Percentiles rank a stretch among this genome's conserved stretches.
Evolutionary conservation across 192 early-diverging fungal genomes (phyloP).

Genomic region (Backusella westeae): DNA sequence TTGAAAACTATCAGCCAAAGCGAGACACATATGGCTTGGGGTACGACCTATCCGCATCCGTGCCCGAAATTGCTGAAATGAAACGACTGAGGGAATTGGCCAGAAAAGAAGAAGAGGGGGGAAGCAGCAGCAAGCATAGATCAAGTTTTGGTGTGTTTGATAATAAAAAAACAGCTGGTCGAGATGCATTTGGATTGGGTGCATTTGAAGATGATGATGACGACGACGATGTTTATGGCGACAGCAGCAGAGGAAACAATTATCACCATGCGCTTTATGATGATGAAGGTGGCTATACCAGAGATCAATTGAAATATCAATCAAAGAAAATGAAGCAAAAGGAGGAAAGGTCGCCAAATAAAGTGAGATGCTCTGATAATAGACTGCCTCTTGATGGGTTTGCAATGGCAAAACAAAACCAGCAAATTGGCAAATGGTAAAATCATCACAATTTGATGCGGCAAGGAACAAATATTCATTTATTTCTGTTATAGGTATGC

Average conservation of each 20-base stretch:
- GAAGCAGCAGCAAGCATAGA: conserved; percentile 16
- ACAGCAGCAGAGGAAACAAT: not conserved
- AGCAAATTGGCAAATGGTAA: conserved; percentile 30
- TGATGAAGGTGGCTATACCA: conserved; percentile 17
- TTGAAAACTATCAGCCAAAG: conserved; percentile 49
- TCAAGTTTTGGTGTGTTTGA: conserved; percentile 69
- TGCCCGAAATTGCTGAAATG: conserved; percentile 54
- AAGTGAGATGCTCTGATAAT: conserved; percentile 20
- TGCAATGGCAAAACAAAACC: not conserved
- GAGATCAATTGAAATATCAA: not conserved
- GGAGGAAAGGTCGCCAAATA: conserved; percentile 10
- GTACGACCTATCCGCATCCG: conserved; percentile 63
- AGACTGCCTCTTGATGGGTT: conserved; percentile 25
- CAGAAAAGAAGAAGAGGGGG: not conserved
- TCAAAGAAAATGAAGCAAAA: conserved; percentile 33
- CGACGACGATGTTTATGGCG: conserved; percentile 33
- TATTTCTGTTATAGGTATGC: conserved; percentile 18
- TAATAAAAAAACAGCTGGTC: conserved; percentile 40
- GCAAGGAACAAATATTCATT: not conserved
- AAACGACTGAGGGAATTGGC: conserved; percentile 37
- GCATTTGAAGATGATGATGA: conserved; percentile 71
- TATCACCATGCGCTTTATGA: conserved; percentile 29
- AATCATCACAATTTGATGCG: not conserved
- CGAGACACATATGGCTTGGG: conserved; percentile 64
- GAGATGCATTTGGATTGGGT: conserved; percentile 55